A percentile compares a stretch with the other conserved stretches of the same genome.
Evolutionary conservation across 1,139 yeast species (phyloP).

Genomic region (Spencermartinsiella ligniputridi): DNA sequence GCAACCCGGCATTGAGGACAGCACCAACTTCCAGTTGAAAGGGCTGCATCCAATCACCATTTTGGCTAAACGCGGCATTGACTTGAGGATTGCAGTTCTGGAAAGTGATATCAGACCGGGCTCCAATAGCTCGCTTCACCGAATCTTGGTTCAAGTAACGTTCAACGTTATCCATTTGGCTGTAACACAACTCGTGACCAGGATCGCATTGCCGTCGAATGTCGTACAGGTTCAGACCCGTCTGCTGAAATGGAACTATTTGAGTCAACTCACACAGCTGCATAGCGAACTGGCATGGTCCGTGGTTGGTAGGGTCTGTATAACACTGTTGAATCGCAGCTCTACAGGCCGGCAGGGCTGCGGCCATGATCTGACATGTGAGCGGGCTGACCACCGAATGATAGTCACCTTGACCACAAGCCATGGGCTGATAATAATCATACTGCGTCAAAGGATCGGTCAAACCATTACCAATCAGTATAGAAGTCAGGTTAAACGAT

Average conservation of each 20-base stretch:
- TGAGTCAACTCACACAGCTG: slow-evolving; percentile 85
- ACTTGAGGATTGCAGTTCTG: slow-evolving; percentile 62
- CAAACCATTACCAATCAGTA: slow-evolving; percentile 92
- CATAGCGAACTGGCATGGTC: slow-evolving; percentile 89
- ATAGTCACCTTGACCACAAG: slow-evolving; percentile 90
- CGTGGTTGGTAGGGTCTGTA: slow-evolving; percentile 58
- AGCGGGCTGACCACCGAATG: slow-evolving; percentile 71
- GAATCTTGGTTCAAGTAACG: slow-evolving; percentile 60
- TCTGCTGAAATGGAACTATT: slow-evolving; percentile 80
- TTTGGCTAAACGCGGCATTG: slow-evolving; percentile 44
- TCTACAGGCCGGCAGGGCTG: slow-evolving; percentile 72
- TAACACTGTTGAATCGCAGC: slow-evolving; percentile 78
- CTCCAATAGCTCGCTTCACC: slow-evolving; percentile 80
- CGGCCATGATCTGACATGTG: slow-evolving; percentile 73
- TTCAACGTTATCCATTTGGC: slow-evolving; percentile 58
- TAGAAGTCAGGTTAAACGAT: slow-evolving; percentile 77
- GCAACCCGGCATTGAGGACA: slow-evolving; percentile 52
- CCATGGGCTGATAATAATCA: slow-evolving; percentile 92
- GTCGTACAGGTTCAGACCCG: slow-evolving; percentile 92
- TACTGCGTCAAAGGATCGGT: slow-evolving; percentile 92
- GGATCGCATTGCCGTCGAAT: slow-evolving; percentile 77
- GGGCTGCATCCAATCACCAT: slow-evolving; percentile 57
- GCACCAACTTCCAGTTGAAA: slow-evolving; percentile 55
- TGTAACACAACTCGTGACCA: slow-evolving; percentile 69
- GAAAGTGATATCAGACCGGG: slow-evolving; percentile 68